Evolutionary conservation across 768 basidiomycete genomes (phyloP).

Genomic region (Lactarius akahatsu): DNA sequence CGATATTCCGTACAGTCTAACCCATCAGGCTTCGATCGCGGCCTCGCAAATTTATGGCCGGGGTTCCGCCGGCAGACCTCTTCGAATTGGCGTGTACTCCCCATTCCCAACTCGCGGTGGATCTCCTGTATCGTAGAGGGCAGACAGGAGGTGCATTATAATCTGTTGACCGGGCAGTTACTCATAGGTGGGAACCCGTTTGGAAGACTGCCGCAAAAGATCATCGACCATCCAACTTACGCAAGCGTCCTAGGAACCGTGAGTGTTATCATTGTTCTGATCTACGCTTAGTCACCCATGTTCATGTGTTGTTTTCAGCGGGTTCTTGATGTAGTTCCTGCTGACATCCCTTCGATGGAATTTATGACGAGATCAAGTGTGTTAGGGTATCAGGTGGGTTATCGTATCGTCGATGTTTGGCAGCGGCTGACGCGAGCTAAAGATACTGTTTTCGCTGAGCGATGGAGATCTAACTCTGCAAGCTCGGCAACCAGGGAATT

Average conservation of each 20-base stretch:
- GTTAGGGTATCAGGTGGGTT: constrained; percentile 5
- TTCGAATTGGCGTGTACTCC: constrained; percentile 14
- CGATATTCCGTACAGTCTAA: neutral
- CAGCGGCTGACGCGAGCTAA: neutral
- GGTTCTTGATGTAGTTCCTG: constrained; percentile 6
- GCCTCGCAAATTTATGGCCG: constrained; percentile 10
- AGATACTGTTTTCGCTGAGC: constrained; percentile 2
- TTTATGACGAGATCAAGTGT: neutral
- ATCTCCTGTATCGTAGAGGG: neutral
- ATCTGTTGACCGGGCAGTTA: constrained; percentile 6
- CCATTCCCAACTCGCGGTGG: constrained; percentile 18
- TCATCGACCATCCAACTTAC: constrained; percentile 2
- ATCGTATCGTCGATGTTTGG: neutral
- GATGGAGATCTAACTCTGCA: constrained; percentile 1
- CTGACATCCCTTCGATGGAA: constrained; percentile 11
- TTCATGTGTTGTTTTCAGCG: neutral
- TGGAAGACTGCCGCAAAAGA: constrained; percentile 9
- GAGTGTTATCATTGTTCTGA: neutral
- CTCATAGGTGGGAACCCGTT: constrained; percentile 2
- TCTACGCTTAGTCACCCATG: no score
- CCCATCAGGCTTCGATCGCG: neutral
- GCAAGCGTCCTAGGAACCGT: constrained; percentile 8
- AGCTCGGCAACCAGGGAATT: neutral
- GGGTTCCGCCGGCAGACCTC: constrained; percentile 4
- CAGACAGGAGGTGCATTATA: constrained; percentile 8